Evolutionary conservation across 2,329 filamentous ascomycete genomes (phyloP), one percentile per base, ranked within the genome.

Genomic region (Fusarium xylarioides): DNA sequence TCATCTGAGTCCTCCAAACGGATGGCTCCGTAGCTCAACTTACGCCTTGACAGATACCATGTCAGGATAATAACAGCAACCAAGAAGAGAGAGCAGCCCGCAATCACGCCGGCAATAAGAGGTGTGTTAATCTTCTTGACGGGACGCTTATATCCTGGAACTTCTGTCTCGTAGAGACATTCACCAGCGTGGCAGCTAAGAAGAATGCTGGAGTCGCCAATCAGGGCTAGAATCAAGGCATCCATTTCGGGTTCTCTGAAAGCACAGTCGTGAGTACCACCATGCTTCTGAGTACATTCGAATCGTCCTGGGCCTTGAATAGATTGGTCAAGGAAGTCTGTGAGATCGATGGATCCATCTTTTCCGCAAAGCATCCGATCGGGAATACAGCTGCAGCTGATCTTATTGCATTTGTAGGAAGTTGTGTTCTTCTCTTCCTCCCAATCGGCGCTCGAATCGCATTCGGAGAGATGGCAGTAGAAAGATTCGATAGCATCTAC

Each of bases 111-210:
- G 16, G 97, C 95, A 75, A 99, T 99, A 54, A 99, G 87, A 7
- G 95, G 96, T 0, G 95, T 98, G 81, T 99, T 99, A 83, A 99
- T 98, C 80, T 92, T 92, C 84, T 98, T 97, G 68, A 98, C 89
- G 2, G 95, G 95, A 26, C 92, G 89, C 74, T 92, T 88, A 79
- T 97, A 99, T 23, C 97, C 96, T 21, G 96, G 96, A 11, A 98
- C 91, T 78, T 98, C 93, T 11, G 95, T 97, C 80, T 93, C 90
- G 82, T 98, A 95, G 38, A 99, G 85, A 85, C 96, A 99, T 84
- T 99, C 96, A 67, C 96, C 96, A 30, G 95, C 90, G 68, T 91
- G 86, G 78, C 96, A 99, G 32, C 90, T 87, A 49, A 99, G 85
- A 54, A 92, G 89, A 78, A 99, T 99, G 80, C 93, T 97, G 59